phyloP scores from a whole-genome alignment of 179 eudicot genomes.

The Spergularia azorica region DNA sequence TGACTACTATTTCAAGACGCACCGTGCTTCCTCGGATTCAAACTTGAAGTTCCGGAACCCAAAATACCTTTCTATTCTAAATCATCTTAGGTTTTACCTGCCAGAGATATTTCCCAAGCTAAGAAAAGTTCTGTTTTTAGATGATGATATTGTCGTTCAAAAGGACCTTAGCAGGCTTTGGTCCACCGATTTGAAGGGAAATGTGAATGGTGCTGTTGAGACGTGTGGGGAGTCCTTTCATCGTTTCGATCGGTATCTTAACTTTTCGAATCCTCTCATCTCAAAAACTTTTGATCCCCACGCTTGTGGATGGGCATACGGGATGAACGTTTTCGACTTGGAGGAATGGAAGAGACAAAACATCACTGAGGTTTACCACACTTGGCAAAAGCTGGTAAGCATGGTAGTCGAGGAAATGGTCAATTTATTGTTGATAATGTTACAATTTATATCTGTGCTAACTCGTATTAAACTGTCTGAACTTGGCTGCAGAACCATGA shows the following conservation, averaged over 20 bases:
- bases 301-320: conserved; percentile 99
- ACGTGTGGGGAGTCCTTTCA: conserved; percentile 95
- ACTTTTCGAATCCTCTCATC: conserved; percentile 88
- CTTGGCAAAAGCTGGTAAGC: conserved; percentile 92
- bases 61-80: conserved; percentile 85
- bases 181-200: conserved; percentile 79
- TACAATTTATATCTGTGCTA: neutral
- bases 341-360: conserved; percentile 90
- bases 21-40: conserved; percentile 71
- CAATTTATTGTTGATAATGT: neutral
- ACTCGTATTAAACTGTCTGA: neutral
- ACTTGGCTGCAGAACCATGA: conserved; percentile 68
- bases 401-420: neutral
- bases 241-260: conserved; percentile 89
- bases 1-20: conserved; percentile 83
- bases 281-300: conserved; percentile 81
- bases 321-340: conserved; percentile 92
- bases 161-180: conserved; percentile 85
- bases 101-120: conserved; percentile 95
- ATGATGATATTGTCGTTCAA: conserved; percentile 88
- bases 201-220: conserved; percentile 93
- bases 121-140: conserved; percentile 79
- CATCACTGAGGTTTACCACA: conserved; percentile 91
- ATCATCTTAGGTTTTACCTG: conserved; percentile 94
- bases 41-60: conserved; percentile 89